A percentile compares a stretch with the other conserved stretches of the same genome.
phyloP scores from a whole-genome alignment of 192 early-diverging fungal species.

The Allomyces arbusculus region DNA sequence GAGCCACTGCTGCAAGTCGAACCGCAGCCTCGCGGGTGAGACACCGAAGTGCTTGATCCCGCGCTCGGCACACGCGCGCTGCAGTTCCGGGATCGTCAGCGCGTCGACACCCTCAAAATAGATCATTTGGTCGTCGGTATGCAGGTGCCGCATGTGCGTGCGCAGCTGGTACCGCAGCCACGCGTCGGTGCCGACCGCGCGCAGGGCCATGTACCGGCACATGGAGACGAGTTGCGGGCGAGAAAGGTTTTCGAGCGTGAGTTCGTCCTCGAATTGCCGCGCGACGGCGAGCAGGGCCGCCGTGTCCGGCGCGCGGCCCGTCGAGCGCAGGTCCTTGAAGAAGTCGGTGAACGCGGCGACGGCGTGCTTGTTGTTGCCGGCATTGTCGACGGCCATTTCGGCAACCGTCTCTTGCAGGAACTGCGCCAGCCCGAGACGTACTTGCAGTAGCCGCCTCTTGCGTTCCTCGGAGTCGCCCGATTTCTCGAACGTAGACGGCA shows the following conservation, averaged over 20 bases:
- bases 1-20: conserved; percentile 80
- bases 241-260: conserved; percentile 79
- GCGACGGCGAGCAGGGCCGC: conserved; percentile 66
- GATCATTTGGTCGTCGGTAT: conserved; percentile 77
- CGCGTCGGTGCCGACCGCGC: conserved; percentile 86
- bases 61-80: conserved; percentile 65
- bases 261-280: conserved; percentile 77
- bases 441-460: conserved; percentile 68
- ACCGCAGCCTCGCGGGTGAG: conserved; percentile 67
- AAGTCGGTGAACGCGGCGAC: conserved; percentile 52
- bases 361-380: conserved; percentile 8
- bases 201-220: conserved; percentile 84
- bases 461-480: conserved; percentile 56
- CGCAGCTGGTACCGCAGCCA: conserved; percentile 84
- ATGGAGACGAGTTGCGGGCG: conserved; percentile 87
- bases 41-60: conserved; percentile 76
- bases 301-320: conserved; percentile 12
- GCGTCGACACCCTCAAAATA: conserved; percentile 67
- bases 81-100: conserved; percentile 71
- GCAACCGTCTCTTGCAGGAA: conserved; percentile 90
- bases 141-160: conserved; percentile 62
- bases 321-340: conserved; percentile 29
- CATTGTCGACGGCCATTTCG: conserved; percentile 37
- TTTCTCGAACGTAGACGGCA: conserved; percentile 78
- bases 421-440: conserved; percentile 83